Percentiles rank a stretch among this genome's conserved stretches.
Evolutionary conservation across 2,329 filamentous ascomycete genomes (phyloP).

Genomic region (Lasiodiplodia gonubiensis): DNA sequence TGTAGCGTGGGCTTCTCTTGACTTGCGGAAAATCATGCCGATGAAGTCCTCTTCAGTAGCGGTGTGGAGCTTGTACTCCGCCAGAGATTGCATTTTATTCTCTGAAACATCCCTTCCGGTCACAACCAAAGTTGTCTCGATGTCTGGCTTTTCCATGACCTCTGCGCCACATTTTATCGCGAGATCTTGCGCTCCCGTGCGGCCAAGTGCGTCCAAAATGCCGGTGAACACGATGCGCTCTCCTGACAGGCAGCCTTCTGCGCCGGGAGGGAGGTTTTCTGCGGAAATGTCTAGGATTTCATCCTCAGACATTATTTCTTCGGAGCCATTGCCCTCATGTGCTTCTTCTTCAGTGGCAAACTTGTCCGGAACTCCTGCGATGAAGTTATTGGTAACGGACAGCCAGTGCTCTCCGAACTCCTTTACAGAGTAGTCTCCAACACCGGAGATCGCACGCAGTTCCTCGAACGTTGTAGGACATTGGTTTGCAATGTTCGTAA

Average conservation of each 20-base stretch:
- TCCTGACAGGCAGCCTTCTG: background rate
- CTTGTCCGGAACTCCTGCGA: background rate
- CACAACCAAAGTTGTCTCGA: conserved; percentile 1
- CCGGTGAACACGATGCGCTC: conserved; percentile 9
- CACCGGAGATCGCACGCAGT: conserved; percentile 37
- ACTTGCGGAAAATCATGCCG: background rate
- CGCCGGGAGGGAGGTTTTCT: conserved; percentile 6
- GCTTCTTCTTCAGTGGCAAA: background rate
- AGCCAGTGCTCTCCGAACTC: conserved; percentile 41
- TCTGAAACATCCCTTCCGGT: conserved; percentile 13
- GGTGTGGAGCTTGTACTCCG: background rate
- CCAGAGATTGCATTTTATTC: background rate
- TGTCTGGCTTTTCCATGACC: background rate
- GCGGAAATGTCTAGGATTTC: background rate
- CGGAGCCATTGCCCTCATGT: background rate
- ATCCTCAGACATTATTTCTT: background rate
- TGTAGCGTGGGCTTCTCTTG: background rate
- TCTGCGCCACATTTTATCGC: conserved; percentile 6
- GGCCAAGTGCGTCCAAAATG: conserved; percentile 3
- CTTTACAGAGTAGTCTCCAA: conserved; percentile 33
- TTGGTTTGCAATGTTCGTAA: conserved; percentile 36
- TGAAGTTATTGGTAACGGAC: conserved; percentile 30
- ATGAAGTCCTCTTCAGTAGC: conserved; percentile 2
- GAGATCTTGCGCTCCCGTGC: background rate
- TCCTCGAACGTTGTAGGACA: conserved; percentile 34